Percentiles rank a stretch among this genome's conserved stretches.
phyloP scores from a whole-genome alignment of 805 yeast genomes.

The Cyberlindnera mississippiensis region DNA sequence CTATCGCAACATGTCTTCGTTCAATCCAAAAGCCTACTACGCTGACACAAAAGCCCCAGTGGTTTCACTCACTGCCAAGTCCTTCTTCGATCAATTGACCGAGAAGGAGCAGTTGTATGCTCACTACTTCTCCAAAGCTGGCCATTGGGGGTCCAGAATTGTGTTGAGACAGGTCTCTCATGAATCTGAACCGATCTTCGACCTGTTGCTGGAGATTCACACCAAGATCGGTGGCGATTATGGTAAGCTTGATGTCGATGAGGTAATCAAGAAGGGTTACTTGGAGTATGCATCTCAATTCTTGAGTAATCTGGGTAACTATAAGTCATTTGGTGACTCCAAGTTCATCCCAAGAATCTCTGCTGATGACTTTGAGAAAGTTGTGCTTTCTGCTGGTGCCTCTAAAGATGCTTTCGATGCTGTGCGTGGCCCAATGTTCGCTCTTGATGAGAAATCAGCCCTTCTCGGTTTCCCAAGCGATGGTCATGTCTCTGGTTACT shows the following conservation, averaged over 20 bases:
- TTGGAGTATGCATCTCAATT: slow-evolving; percentile 76
- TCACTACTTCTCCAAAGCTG: slow-evolving; percentile 77
- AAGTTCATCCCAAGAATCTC: slow-evolving; percentile 72
- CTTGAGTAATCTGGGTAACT: slow-evolving; percentile 70
- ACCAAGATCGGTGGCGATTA: slow-evolving; percentile 45
- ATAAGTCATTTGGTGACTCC: slow-evolving; percentile 84
- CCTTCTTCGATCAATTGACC: slow-evolving; percentile 64
- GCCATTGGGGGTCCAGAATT: slow-evolving; percentile 79
- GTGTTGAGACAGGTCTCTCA: slow-evolving; percentile 79
- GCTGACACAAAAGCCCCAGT: slow-evolving; percentile 70
- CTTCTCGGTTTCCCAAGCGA: slow-evolving; percentile 75
- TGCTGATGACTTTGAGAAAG: slow-evolving; percentile 42
- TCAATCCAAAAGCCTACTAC: slow-evolving; percentile 17
- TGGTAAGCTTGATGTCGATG: slow-evolving; percentile 34
- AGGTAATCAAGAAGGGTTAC: slow-evolving; percentile 41
- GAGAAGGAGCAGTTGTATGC: slow-evolving; percentile 65
- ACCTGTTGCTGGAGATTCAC: slow-evolving; percentile 62
- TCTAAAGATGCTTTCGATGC: slow-evolving; percentile 30
- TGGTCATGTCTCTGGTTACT: slow-evolving; percentile 75
- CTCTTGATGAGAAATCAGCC: slow-evolving; percentile 41
- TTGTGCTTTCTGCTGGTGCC: slow-evolving; percentile 40
- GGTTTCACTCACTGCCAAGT: slow-evolving; percentile 62
- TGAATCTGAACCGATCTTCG: slow-evolving; percentile 73
- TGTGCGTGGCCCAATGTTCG: slow-evolving; percentile 49
- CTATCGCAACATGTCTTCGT: too few relatives aligned